These are phyloP conservation scores for Suhomyces bribrorum DNA, from an alignment of 1,139 yeast genomes.

Conservation along the genomic window DNA sequence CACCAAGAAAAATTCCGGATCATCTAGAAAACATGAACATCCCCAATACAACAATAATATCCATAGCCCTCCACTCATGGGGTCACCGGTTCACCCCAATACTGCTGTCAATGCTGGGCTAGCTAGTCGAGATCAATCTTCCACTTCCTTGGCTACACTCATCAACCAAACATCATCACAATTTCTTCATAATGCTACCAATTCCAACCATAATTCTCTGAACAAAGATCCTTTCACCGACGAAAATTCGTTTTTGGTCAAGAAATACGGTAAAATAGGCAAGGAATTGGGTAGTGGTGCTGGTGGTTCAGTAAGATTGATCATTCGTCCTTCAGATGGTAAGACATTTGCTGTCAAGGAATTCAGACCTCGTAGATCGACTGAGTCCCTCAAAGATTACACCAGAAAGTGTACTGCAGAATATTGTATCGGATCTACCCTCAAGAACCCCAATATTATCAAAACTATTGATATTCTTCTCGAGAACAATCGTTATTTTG, in stretches of 20 bases:
- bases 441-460: conserved; percentile 91
- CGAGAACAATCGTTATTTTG: conserved; percentile 83
- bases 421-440: conserved; percentile 93
- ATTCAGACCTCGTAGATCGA: conserved; percentile 80
- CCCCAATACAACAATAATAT: conserved; percentile 26
- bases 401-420: conserved; percentile 96
- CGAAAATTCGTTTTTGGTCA: conserved; percentile 66
- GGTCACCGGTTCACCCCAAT: conserved; percentile 1
- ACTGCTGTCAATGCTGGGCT: conserved; percentile 2
- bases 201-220: conserved; percentile 21
- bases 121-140: conserved; percentile 34
- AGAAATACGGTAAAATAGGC: conserved; percentile 87
- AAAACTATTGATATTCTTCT: conserved; percentile 91
- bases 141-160: conserved; percentile 43
- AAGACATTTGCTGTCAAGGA: conserved; percentile 96
- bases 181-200: conserved; percentile 42
- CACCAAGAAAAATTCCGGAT: conserved; percentile 33
- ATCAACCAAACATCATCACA: conserved; percentile 49
- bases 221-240: conserved; percentile 47
- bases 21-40: conserved; percentile 23
- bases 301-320: conserved; percentile 91
- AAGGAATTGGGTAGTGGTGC: conserved; percentile 95
- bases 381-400: conserved; percentile 86
- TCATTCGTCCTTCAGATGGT: conserved; percentile 77
- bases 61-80: conserved; percentile 36